Conservation (phyloP, 352 stramenopile species). For the Globisporangium spinosum region DNA sequence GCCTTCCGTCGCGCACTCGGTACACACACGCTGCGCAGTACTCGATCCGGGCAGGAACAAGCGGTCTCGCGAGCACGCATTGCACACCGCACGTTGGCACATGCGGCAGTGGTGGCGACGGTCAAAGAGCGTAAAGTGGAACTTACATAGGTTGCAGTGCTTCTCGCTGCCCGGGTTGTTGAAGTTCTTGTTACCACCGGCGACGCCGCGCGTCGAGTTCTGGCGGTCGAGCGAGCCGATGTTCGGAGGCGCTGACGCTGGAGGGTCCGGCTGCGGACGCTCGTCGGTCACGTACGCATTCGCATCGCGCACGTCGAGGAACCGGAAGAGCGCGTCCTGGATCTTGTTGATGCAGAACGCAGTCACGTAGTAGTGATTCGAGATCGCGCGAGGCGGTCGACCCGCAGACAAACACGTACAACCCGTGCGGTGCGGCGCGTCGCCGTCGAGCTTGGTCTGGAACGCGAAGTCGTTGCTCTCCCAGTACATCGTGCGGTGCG, state of each 20-base stretch:
- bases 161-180: slow-evolving; percentile 74
- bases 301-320: slow-evolving; percentile 73
- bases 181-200: slow-evolving; percentile 48
- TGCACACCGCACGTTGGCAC: slow-evolving; percentile 86
- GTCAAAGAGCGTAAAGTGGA: slow-evolving; percentile 89
- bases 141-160: slow-evolving; percentile 88
- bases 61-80: slow-evolving; percentile 80
- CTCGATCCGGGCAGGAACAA: slow-evolving; percentile 81
- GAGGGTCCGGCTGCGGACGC: slow-evolving; percentile 59
- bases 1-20: slow-evolving; percentile 81
- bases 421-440: slow-evolving; percentile 76
- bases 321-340: slow-evolving; percentile 80
- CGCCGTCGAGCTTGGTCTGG: slow-evolving; percentile 72
- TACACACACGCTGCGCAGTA: slow-evolving; percentile 87
- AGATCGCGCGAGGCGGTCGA: slow-evolving; percentile 55
- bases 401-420: slow-evolving; percentile 81
- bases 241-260: slow-evolving; percentile 40
- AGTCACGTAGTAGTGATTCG: slow-evolving; percentile 88
- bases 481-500: slow-evolving; percentile 89
- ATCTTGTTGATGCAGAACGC: slow-evolving; percentile 89
- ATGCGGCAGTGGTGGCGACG: slow-evolving; percentile 88
- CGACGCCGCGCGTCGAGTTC: slow-evolving; percentile 30
- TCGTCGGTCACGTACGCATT: slow-evolving; percentile 77
- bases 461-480: slow-evolving; percentile 78
- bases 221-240: slow-evolving; percentile 50